Percentiles rank a stretch among this genome's conserved stretches.
Conservation (phyloP, 768 basidiomycete species). For the Xerocomellus intermedius region DNA sequence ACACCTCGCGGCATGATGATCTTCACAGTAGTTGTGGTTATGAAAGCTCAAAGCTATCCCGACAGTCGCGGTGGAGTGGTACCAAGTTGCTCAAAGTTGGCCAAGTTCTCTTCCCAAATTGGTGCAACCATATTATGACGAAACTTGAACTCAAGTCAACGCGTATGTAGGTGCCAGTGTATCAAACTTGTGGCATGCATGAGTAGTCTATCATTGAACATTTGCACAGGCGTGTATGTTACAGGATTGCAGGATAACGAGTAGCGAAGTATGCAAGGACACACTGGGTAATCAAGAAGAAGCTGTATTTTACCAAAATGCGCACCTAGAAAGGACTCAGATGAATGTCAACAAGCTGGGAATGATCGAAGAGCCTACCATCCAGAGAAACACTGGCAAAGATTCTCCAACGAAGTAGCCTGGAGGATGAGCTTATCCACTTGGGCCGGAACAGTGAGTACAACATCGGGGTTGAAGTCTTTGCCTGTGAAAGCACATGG, state of each 20-base stretch:
- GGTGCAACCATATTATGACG: background rate
- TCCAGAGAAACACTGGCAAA: conserved; percentile 96
- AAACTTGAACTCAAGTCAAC: too few species aligned
- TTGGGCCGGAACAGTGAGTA: conserved; percentile 73
- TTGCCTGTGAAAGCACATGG: conserved; percentile 50
- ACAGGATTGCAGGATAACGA: conserved; percentile 22
- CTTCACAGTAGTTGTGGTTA: background rate
- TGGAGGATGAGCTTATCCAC: conserved; percentile 93
- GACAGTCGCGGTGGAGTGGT: background rate
- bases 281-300: conserved; percentile 3
- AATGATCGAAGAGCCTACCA: conserved; percentile 48
- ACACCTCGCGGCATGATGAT: conserved; percentile 73
- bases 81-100: background rate
- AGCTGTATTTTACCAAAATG: conserved; percentile 61
- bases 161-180: too few species aligned
- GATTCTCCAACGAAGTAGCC: conserved; percentile 90
- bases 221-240: conserved; percentile 14
- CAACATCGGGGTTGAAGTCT: conserved; percentile 87
- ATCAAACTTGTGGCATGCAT: too few species aligned
- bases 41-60: background rate
- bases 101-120: conserved; percentile 12
- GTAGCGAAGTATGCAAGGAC: conserved; percentile 14
- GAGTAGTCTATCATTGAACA: background rate
- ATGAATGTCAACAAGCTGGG: background rate
- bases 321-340: conserved; percentile 48